Base-by-base conservation (phyloP, 352 stramenopile genomes). In the Pythium scleroteichum region DNA sequence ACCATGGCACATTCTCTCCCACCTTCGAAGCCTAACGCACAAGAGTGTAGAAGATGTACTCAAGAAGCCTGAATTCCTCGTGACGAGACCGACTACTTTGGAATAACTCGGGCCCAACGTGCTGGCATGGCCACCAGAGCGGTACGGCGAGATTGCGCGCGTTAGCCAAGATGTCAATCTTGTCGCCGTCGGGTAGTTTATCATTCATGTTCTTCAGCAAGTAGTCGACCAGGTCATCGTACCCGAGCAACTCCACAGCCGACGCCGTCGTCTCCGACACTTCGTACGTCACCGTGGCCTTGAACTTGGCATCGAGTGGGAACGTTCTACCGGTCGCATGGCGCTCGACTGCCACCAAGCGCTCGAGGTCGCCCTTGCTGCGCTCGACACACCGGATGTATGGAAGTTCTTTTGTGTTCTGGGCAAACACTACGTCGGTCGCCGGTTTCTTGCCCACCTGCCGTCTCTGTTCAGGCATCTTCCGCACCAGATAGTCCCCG, bases 231-330 rank as follows among this genome's bases (percentile, higher is more conserved):
- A 60, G 20, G 10, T 52, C 53, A 3, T 52, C 41, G 41, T 60
- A 53, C 19, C 41, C 42, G 8, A 60, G 22, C 35, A 45, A 53
- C 53, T 52, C 27, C 19, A 60, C 53, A 4, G 53, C 40, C 24
- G 53, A 42, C 53, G 14, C 38, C 7, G 41, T 48, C n/a, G 41
- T 16, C n/a, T 13, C 16, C 3, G 8, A 6, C 19, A 8, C 3
- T n/a, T 48, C 50, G 14, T 42, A 20, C 35, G 47, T 33, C 19
- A 69, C 62, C 2, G 45, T 9, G 0, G 49, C 62, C 13, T 50
- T 3, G 39, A 69, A 50, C 7, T 14, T 13, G 8, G 42, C 56
- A 7, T 58, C 55, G 0, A 65, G 39, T 19, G 39, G 55, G 50
- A 19, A 48, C 54, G 17, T 65, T 44, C 10, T 46, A 19, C 13